Percentiles rank a stretch among this genome's conserved stretches.
These are phyloP conservation scores for Penicillium herquei DNA, from an alignment of 495 filamentous ascomycete genomes.

Conservation along the genomic window DNA sequence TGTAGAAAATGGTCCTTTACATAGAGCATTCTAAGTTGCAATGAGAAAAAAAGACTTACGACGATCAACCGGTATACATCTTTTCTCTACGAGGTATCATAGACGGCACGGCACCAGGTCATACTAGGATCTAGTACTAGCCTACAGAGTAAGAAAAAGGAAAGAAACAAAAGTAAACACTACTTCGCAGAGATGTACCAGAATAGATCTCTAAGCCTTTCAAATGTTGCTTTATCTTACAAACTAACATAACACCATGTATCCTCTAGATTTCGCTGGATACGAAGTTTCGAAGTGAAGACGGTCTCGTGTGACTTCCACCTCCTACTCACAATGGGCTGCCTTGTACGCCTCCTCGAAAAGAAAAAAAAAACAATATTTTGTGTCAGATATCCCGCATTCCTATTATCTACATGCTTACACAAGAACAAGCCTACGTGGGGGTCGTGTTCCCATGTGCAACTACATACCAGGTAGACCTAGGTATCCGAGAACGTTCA, in stretches of 20 bases:
- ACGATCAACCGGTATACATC: slow-evolving; percentile 7
- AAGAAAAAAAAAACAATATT: neutral
- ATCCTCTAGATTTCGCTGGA: too few species aligned
- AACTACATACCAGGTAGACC: neutral
- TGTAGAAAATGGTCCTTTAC: slow-evolving; percentile 33
- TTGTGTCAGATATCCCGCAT: neutral
- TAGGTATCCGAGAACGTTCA: slow-evolving; percentile 8
- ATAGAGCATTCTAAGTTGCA: slow-evolving; percentile 29
- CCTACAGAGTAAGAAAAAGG: too few species aligned
- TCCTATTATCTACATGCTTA: neutral
- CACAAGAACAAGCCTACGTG: neutral
- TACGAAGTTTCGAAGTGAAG: neutral
- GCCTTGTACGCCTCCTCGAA: neutral
- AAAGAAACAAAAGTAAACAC: too few species aligned
- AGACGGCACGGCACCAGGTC: too few species aligned
- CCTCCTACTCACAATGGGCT: neutral
- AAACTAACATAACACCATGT: too few species aligned
- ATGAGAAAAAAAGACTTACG: slow-evolving; percentile 34
- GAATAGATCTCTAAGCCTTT: too few species aligned
- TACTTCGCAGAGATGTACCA: too few species aligned
- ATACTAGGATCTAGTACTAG: too few species aligned
- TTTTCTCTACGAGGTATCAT: too few species aligned
- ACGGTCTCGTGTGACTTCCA: neutral
- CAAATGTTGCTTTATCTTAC: too few species aligned
- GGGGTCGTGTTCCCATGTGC: neutral